Evolutionary conservation across 768 basidiomycete genomes (phyloP).

Genomic region (Filobasidium wieringae): DNA sequence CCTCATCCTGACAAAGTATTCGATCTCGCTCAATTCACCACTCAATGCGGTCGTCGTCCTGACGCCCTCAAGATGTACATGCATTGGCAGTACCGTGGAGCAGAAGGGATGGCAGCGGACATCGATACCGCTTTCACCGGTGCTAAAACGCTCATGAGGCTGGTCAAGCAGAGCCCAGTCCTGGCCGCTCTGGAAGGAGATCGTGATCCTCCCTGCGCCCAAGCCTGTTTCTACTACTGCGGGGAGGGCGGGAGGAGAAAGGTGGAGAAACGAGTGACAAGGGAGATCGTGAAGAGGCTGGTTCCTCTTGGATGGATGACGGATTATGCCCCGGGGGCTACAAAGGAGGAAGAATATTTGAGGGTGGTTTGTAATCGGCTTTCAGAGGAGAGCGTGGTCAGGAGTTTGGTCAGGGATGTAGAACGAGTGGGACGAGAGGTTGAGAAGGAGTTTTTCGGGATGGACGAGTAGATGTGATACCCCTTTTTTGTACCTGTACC

Average conservation of each 20-base stretch:
- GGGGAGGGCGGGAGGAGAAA: background rate
- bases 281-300: conserved; percentile 12
- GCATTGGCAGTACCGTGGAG: conserved; percentile 21
- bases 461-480: no score
- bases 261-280: conserved; percentile 9
- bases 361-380: conserved; percentile 19
- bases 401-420: conserved; percentile 10
- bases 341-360: conserved; percentile 16
- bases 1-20: conserved; percentile 15
- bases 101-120: conserved; percentile 6
- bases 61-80: conserved; percentile 24
- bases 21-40: conserved; percentile 23
- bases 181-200: conserved; percentile 10
- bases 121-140: conserved; percentile 16
- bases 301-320: conserved; percentile 18
- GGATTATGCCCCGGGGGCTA: conserved; percentile 23
- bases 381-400: conserved; percentile 9
- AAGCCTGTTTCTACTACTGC: conserved; percentile 24
- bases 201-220: conserved; percentile 20
- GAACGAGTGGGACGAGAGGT: conserved; percentile 6
- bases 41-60: conserved; percentile 22
- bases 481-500: no score
- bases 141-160: conserved; percentile 11
- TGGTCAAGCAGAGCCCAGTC: background rate
- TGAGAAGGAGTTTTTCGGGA: background rate